Percentiles rank a stretch among this genome's conserved stretches.
Conservation (phyloP, 805 yeast genomes). For the Starmerella riodocensis region DNA sequence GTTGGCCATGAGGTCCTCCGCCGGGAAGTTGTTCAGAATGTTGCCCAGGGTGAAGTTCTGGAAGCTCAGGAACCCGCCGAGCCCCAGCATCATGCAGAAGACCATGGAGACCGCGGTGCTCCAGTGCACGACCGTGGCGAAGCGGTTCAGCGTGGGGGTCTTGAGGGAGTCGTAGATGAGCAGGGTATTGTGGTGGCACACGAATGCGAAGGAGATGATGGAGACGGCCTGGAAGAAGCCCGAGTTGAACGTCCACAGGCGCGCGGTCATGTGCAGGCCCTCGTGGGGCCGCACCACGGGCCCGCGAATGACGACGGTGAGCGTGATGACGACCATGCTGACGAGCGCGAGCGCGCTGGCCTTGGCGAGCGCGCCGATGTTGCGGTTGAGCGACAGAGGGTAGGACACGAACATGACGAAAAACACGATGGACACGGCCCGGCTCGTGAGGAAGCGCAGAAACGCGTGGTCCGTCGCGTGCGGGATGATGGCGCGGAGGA, state of each 20-base stretch:
- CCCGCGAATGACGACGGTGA: constrained; percentile 60
- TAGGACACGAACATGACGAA: constrained; percentile 63
- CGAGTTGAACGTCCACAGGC: constrained; percentile 37
- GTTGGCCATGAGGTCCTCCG: constrained; percentile 60
- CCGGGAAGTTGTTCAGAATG: constrained; percentile 72
- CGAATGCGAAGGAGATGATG: constrained; percentile 90
- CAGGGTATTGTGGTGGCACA: constrained; percentile 88
- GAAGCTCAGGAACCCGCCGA: constrained; percentile 64
- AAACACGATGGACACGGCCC: constrained; percentile 58
- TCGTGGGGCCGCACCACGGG: constrained; percentile 36
- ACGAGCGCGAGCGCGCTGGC: constrained; percentile 76
- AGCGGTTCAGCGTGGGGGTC: constrained; percentile 62
- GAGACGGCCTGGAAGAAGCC: constrained; percentile 78
- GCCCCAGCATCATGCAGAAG: constrained; percentile 65
- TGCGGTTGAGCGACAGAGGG: constrained; percentile 68
- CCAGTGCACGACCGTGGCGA: constrained; percentile 65
- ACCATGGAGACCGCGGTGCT: constrained; percentile 71
- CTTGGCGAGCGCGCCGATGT: constrained; percentile 70
- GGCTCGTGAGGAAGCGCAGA: constrained; percentile 43
- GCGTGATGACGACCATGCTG: constrained; percentile 69
- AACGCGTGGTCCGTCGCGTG: constrained; percentile 23
- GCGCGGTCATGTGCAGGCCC: constrained; percentile 28
- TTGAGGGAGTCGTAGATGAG: constrained; percentile 75
- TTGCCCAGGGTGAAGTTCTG: constrained; percentile 74
- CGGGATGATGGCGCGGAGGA: constrained; percentile 53